Conservation (phyloP, 2,329 filamentous ascomycete genomes). For the Fusarium longipes region DNA sequence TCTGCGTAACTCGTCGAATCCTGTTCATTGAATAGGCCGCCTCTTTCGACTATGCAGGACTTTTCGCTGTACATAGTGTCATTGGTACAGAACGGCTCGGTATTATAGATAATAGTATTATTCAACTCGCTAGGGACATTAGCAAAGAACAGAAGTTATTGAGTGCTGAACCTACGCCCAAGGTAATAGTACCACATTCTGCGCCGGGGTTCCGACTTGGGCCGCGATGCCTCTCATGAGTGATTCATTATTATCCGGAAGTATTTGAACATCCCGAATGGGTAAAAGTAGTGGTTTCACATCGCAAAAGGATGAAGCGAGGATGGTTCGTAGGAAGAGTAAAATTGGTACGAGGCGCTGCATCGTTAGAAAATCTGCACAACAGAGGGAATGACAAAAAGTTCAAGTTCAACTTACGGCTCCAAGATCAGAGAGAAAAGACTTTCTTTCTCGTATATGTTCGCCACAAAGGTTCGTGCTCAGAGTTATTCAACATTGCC, state of each 20-base stretch:
- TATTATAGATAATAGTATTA: conserved; percentile 51
- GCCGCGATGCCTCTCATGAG: conserved; percentile 46
- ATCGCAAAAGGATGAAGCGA: conserved; percentile 29
- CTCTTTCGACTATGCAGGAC: conserved; percentile 45
- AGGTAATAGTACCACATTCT: conserved; percentile 47
- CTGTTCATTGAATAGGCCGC: conserved; percentile 34
- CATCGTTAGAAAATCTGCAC: conserved; percentile 1
- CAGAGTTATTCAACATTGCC: neutral
- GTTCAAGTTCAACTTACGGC: neutral
- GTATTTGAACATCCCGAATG: conserved; percentile 41
- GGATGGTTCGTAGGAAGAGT: neutral
- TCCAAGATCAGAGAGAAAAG: neutral
- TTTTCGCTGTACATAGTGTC: conserved; percentile 45
- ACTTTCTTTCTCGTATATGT: neutral
- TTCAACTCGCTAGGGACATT: conserved; percentile 48
- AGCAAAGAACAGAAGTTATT: neutral
- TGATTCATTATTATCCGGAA: conserved; percentile 40
- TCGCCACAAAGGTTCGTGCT: neutral
- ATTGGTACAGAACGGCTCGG: conserved; percentile 44
- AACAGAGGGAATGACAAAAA: neutral
- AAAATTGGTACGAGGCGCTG: neutral
- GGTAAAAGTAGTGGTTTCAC: conserved; percentile 23
- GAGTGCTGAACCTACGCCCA: conserved; percentile 45
- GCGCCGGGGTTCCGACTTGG: conserved; percentile 44
- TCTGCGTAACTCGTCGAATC: conserved; percentile 26